A percentile compares a stretch with the other conserved stretches of the same genome.
Conservation (phyloP, 306 rosid species). For the Luffa acutangula region DNA sequence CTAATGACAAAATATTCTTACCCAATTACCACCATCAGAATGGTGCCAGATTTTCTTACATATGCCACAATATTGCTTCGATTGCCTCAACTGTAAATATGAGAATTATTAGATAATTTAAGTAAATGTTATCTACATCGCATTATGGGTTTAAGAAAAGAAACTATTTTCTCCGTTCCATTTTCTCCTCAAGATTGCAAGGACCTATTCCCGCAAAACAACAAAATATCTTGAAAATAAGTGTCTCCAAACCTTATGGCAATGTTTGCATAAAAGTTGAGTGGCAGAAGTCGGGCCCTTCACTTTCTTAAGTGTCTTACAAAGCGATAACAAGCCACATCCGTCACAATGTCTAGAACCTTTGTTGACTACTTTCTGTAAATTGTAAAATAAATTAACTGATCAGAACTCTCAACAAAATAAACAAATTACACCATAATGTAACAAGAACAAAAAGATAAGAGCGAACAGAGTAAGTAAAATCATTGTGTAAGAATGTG, state of each 20-base stretch:
- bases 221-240: not conserved
- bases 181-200: conserved; percentile 1
- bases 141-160: not conserved
- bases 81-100: conserved; percentile 54
- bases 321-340: conserved; percentile 47
- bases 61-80: conserved; percentile 93
- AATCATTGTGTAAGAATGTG: not conserved
- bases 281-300: conserved; percentile 36
- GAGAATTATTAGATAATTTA: not conserved
- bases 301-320: conserved; percentile 47
- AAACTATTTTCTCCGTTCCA: not conserved
- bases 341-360: conserved; percentile 57
- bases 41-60: conserved; percentile 95
- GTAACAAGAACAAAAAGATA: not conserved
- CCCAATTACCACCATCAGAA: conserved; percentile 94
- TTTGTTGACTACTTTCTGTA: conserved; percentile 40
- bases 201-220: not conserved
- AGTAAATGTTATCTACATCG: not conserved
- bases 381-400: conserved; percentile 36
- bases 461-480: not conserved
- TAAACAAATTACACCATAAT: not conserved
- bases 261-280: conserved; percentile 61
- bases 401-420: conserved; percentile 15
- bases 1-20: conserved; percentile 35
- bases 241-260: conserved; percentile 52